Percentiles rank a stretch among this genome's conserved stretches.
These are phyloP conservation scores for Musa troglodytarum DNA, from an alignment of 176 grass and related monocot genomes.

Conservation along the genomic window DNA sequence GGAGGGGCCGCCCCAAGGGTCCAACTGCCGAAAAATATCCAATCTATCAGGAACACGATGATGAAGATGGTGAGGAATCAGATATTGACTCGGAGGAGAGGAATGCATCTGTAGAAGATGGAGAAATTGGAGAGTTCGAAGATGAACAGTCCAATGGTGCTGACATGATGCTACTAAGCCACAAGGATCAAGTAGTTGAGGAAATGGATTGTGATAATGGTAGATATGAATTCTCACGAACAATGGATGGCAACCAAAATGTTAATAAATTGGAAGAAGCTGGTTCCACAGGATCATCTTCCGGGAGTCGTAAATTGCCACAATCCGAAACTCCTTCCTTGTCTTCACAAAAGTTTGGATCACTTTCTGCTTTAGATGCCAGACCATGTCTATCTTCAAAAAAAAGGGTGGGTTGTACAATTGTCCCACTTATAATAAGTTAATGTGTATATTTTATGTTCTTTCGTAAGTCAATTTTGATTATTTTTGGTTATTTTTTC, in stretches of 20 bases:
- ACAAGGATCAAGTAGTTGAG: conserved; percentile 34
- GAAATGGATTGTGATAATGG: conserved; percentile 21
- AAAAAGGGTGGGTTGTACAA: conserved; percentile 43
- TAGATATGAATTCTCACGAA: conserved; percentile 32
- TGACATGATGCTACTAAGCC: conserved; percentile 46
- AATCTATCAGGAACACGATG: conserved; percentile 79
- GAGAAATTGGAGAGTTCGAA: conserved; percentile 63
- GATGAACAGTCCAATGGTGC: conserved; percentile 59
- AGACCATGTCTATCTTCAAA: conserved; percentile 48
- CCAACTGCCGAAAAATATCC: conserved; percentile 40
- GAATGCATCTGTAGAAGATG: conserved; percentile 56
- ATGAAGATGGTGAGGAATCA: conserved; percentile 70
- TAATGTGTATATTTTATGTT: conserved; percentile 11
- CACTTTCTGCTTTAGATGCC: conserved; percentile 16
- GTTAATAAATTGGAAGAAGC: conserved; percentile 53
- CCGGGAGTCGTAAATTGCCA: conserved; percentile 67
- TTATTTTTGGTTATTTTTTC: conserved; percentile 13
- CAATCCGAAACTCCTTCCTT: conserved; percentile 23
- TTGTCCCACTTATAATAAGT: background rate
- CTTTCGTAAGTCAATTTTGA: conserved; percentile 7
- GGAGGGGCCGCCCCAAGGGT: conserved; percentile 47
- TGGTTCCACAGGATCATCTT: conserved; percentile 81
- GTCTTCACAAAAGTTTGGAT: conserved; percentile 21
- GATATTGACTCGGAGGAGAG: conserved; percentile 78
- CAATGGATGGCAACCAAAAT: conserved; percentile 27